A percentile compares a stretch with the other conserved stretches of the same genome.
Evolutionary conservation across 768 basidiomycete species (phyloP).

Genomic region (Xanthoconium purpureum): DNA sequence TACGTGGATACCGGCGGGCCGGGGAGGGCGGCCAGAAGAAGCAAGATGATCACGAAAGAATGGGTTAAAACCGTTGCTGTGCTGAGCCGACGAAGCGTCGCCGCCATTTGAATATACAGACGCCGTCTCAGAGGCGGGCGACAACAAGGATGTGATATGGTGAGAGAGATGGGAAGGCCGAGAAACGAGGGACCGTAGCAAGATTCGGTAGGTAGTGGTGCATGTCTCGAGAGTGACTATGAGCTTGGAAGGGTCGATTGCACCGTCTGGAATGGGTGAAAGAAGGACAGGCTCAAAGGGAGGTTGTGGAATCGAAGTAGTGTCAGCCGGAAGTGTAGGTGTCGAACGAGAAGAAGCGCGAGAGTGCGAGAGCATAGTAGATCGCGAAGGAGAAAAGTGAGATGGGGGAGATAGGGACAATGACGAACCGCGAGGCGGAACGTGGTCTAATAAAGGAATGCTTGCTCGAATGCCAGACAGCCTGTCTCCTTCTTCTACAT

Average conservation of each 20-base stretch:
- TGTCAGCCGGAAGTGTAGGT: constrained; percentile 47
- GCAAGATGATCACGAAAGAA: constrained; percentile 63
- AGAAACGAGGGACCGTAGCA: constrained; percentile 62
- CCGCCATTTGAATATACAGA: constrained; percentile 57
- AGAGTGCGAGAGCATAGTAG: constrained; percentile 16
- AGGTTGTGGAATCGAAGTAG: constrained; percentile 44
- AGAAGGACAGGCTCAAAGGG: constrained; percentile 68
- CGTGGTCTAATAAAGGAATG: constrained; percentile 24
- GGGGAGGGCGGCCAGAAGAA: constrained; percentile 52
- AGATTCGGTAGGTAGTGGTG: constrained; percentile 62
- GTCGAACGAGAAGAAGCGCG: constrained; percentile 43
- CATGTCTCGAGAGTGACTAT: constrained; percentile 76
- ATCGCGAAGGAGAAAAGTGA: constrained; percentile 38
- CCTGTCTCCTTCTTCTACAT: not conserved
- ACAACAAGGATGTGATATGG: constrained; percentile 50
- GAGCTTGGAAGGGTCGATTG: constrained; percentile 54
- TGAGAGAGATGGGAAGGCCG: constrained; percentile 63
- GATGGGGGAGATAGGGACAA: constrained; percentile 27
- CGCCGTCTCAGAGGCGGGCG: constrained; percentile 43
- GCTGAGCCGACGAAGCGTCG: constrained; percentile 27
- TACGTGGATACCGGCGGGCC: constrained; percentile 54
- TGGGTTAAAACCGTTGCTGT: constrained; percentile 39
- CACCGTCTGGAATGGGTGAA: constrained; percentile 48
- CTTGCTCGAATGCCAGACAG: constrained; percentile 19
- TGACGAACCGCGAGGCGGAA: constrained; percentile 33